Evolutionary conservation across 345 rosid genomes (phyloP).

Genomic region (Punica granatum): DNA sequence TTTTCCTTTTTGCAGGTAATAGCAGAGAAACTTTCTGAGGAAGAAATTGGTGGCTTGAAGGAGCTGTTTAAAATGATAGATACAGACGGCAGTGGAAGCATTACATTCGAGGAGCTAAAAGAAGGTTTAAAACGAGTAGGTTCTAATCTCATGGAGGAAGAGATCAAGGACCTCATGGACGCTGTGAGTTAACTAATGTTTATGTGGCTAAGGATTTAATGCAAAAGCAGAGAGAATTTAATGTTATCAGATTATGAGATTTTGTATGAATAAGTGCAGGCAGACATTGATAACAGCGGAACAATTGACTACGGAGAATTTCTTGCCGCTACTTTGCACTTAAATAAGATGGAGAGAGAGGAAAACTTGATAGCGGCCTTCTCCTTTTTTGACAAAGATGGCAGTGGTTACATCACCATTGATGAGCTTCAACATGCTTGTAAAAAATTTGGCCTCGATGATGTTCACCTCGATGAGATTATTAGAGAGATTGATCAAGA

Average conservation of each 20-base stretch:
- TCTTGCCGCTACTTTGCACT: slow-evolving; percentile 87
- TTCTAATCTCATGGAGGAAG: slow-evolving; percentile 82
- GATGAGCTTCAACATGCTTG: slow-evolving; percentile 95
- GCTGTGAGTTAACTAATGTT: slow-evolving; percentile 39
- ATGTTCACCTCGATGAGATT: slow-evolving; percentile 68
- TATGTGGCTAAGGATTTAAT: neutral
- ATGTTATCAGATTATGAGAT: slow-evolving; percentile 5
- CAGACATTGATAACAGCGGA: slow-evolving; percentile 89
- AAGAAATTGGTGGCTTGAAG: slow-evolving; percentile 92
- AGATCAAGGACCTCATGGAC: slow-evolving; percentile 86
- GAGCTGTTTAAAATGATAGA: slow-evolving; percentile 95
- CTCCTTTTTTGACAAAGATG: slow-evolving; percentile 84
- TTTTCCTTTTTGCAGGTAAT: slow-evolving; percentile 51
- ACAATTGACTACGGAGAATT: slow-evolving; percentile 90
- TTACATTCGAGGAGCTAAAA: slow-evolving; percentile 87
- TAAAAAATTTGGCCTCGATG: slow-evolving; percentile 86
- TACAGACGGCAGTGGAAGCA: slow-evolving; percentile 86
- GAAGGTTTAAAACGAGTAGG: slow-evolving; percentile 77
- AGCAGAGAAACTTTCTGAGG: slow-evolving; percentile 96
- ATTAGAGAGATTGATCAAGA: slow-evolving; percentile 86
- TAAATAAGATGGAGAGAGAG: slow-evolving; percentile 87
- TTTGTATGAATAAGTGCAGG: slow-evolving; percentile 36
- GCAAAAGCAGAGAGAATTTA: neutral
- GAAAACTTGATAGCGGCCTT: slow-evolving; percentile 85
- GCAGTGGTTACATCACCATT: slow-evolving; percentile 81